Evolutionary conservation across 1,284 basidiomycete genomes (phyloP).

Genomic region (Vanrija sp.): DNA sequence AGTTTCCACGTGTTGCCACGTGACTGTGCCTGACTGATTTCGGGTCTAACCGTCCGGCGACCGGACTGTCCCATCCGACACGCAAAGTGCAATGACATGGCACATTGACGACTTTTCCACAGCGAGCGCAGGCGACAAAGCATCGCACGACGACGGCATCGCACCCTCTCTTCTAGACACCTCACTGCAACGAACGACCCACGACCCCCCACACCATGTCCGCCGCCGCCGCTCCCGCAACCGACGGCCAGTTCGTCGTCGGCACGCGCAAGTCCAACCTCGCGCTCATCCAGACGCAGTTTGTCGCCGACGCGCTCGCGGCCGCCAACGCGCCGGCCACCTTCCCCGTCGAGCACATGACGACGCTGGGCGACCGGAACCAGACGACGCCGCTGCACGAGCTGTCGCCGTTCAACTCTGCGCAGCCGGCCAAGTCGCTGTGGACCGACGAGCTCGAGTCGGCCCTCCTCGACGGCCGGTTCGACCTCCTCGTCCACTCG

Average conservation of each 20-base stretch:
- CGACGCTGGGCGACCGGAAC: constrained; percentile 88
- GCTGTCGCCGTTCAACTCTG: constrained; percentile 34
- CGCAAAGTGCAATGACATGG: no score
- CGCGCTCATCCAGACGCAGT: constrained; percentile 79
- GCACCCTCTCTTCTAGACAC: neutral
- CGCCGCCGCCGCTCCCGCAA: no score
- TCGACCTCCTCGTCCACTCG: constrained; percentile 91
- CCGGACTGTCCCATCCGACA: no score
- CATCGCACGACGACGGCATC: neutral
- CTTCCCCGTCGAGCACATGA: constrained; percentile 78
- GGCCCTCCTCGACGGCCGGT: constrained; percentile 63
- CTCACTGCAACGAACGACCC: neutral
- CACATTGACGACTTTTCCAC: neutral
- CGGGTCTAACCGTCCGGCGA: no score
- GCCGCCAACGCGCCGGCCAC: constrained; percentile 48
- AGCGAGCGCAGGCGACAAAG: neutral
- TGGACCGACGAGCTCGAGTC: constrained; percentile 97
- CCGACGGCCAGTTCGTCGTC: constrained; percentile 52
- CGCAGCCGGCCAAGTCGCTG: constrained; percentile 65
- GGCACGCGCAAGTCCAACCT: constrained; percentile 82
- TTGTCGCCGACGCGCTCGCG: constrained; percentile 61
- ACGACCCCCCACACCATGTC: neutral
- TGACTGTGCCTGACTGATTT: no score
- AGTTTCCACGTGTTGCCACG: neutral
- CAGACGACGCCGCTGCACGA: constrained; percentile 61